Conservation (phyloP, 441 rosid genomes). For the Adansonia gregorii region DNA sequence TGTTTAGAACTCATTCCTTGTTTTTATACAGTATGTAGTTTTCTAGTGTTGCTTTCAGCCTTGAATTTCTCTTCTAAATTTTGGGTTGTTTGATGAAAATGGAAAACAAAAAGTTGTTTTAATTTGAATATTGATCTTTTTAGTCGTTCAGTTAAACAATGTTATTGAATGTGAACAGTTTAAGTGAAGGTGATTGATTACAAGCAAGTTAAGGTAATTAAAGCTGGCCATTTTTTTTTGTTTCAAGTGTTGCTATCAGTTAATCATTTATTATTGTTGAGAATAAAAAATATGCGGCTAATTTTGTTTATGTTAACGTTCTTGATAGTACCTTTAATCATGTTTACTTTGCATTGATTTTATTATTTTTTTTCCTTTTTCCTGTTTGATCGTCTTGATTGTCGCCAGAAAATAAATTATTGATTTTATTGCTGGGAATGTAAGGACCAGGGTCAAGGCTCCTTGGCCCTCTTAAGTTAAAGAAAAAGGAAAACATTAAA, state of each 20-base stretch:
- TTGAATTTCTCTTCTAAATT: slow-evolving; percentile 10
- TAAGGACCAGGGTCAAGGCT: neutral
- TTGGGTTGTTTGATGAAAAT: slow-evolving; percentile 8
- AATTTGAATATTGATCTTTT: slow-evolving; percentile 1
- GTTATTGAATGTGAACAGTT: neutral
- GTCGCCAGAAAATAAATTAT: slow-evolving; percentile 4
- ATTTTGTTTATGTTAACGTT: neutral
- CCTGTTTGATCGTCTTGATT: neutral
- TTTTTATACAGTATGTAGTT: neutral
- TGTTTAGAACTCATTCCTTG: neutral
- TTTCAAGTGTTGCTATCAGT: neutral
- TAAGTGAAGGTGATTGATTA: neutral
- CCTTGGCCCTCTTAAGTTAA: neutral
- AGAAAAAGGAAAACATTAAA: neutral
- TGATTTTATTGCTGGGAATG: neutral
- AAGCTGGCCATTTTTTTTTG: neutral
- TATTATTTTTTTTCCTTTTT: neutral
- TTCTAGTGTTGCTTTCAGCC: slow-evolving; percentile 7
- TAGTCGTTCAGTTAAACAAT: neutral
- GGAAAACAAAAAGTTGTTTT: neutral
- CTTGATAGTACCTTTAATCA: neutral
- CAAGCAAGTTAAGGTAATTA: neutral
- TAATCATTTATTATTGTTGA: neutral
- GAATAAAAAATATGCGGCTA: neutral
- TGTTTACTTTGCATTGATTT: slow-evolving; percentile 4